Percentiles rank a stretch among this genome's conserved stretches.
These are phyloP conservation scores for Xylaria grammica DNA, from an alignment of 495 filamentous ascomycete species.

Conservation along the genomic window DNA sequence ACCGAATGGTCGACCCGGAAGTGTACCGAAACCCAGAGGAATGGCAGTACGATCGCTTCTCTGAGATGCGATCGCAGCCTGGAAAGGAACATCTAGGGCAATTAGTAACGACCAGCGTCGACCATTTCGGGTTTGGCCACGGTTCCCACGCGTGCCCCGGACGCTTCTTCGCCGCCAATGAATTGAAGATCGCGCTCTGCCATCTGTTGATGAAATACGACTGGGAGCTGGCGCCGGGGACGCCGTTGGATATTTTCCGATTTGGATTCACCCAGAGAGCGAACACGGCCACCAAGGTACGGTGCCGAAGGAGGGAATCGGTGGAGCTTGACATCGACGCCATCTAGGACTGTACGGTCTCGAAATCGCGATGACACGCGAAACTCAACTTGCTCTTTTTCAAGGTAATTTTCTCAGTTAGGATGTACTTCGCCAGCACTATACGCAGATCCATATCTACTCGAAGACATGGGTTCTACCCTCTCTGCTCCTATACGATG, in stretches of 20 bases:
- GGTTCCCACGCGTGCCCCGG: constrained; percentile 48
- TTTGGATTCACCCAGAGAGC: constrained; percentile 5
- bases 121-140: constrained; percentile 47
- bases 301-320: constrained; percentile 6
- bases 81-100: constrained; percentile 52
- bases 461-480: too few species aligned
- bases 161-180: constrained; percentile 49
- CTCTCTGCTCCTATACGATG: too few species aligned
- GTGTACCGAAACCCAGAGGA: constrained; percentile 49
- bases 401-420: too few species aligned
- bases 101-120: constrained; percentile 49
- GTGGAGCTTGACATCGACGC: constrained; percentile 21
- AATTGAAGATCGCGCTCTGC: constrained; percentile 46
- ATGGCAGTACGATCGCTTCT: constrained; percentile 57
- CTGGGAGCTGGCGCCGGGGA: constrained; percentile 33
- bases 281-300: constrained; percentile 10
- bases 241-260: background rate
- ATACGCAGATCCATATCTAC: too few species aligned
- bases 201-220: constrained; percentile 51
- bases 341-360: background rate
- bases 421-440: too few species aligned
- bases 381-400: too few species aligned
- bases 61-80: constrained; percentile 41
- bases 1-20: constrained; percentile 42
- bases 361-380: too few species aligned